These are phyloP conservation scores for Salix caprea DNA, from an alignment of 345 rosid species.

Conservation along the genomic window DNA sequence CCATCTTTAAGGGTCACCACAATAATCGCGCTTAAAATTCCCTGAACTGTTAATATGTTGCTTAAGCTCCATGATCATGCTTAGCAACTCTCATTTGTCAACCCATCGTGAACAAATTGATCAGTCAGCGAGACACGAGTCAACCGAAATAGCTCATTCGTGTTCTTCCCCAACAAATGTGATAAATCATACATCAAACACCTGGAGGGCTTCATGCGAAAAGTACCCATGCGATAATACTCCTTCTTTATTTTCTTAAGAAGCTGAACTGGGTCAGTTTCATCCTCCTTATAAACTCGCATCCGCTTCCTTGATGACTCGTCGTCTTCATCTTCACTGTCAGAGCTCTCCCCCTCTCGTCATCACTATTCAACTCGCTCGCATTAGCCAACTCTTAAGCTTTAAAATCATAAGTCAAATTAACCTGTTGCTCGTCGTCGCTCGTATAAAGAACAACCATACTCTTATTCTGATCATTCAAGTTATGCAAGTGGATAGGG, in stretches of 20 bases:
- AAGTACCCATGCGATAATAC: conserved; percentile 76
- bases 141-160: conserved; percentile 86
- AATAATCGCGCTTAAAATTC: conserved; percentile 65
- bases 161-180: conserved; percentile 69
- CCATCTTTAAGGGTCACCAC: conserved; percentile 69
- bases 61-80: conserved; percentile 97
- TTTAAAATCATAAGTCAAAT: conserved; percentile 74
- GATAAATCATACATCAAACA: conserved; percentile 78
- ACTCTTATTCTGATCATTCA: conserved; percentile 61
- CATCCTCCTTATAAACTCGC: conserved; percentile 36
- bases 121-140: conserved; percentile 89
- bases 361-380: conserved; percentile 35
- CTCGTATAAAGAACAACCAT: conserved; percentile 76
- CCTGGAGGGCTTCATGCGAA: conserved; percentile 94
- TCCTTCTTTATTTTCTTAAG: conserved; percentile 62
- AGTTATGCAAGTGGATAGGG: conserved; percentile 84
- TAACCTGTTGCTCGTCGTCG: conserved; percentile 81
- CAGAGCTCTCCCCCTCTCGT: conserved; percentile 27
- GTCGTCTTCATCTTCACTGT: conserved; percentile 19
- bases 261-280: conserved; percentile 38
- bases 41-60: conserved; percentile 79
- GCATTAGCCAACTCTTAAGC: conserved; percentile 69
- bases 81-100: conserved; percentile 89
- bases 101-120: conserved; percentile 88
- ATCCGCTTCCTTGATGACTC: conserved; percentile 61